Base-by-base conservation (phyloP, 768 basidiomycete genomes). In the Daedaleopsis nitida region DNA sequence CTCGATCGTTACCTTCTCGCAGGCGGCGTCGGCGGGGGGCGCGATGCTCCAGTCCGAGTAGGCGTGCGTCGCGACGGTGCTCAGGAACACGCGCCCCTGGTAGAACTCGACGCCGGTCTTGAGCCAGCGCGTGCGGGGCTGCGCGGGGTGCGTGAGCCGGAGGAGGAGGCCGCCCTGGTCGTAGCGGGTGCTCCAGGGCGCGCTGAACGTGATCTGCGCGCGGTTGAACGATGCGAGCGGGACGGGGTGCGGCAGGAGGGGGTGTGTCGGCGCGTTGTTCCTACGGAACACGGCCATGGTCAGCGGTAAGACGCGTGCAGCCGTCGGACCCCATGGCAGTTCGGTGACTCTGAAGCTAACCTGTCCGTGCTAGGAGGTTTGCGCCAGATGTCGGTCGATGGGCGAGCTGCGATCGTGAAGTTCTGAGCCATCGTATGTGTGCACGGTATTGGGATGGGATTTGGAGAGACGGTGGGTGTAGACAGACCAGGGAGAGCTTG, bases 101-200 rank as follows among this genome's bases (percentile, higher is more conserved):
- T 69, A 68, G 53, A 69, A 70, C 58, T 73, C 72, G 55, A 73
- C 64, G 39, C 72, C 72, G 24, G 72, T 58, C 58, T 73, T 73
- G 17, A 73, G 50, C 72, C 72, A 73, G 24, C 54, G 55, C 14
- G 32, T 27, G n/a, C 52, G 38, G 1, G 43, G 47, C 32, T 58
- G 57, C 13, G 44, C 57, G 37, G 44, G 27, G 44, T 43, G 50
- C 48, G 38, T 39, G 24, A 68, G 57, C 52, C 64, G 54, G 47
- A 73, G 53, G 24, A 73, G 45, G 17, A 73, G 54, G 23, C 72
- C 72, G 32, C 67, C 72, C 55, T 73, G 72, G 55, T 73, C 72
- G 62, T 73, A 73, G 19, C 64, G 66, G 16, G 69, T 58, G 13
- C 66, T 69, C 72, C 72, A 73, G 24, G 50, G 16, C 14, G 70